These are phyloP conservation scores for Nicotiana obtusifolia DNA, from an alignment of 257 asterid genomes.

Conservation along the genomic window DNA sequence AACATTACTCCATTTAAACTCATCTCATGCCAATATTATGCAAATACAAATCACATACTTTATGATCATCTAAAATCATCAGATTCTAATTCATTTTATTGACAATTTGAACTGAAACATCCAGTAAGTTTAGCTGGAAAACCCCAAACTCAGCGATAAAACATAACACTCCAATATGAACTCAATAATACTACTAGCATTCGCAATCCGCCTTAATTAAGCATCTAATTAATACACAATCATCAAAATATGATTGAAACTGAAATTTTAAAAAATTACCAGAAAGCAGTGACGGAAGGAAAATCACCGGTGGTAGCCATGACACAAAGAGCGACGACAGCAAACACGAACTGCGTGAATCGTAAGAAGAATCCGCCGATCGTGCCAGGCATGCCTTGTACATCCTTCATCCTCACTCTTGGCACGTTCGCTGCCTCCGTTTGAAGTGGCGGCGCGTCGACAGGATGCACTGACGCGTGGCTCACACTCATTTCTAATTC, in stretches of 20 bases:
- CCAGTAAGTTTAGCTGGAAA: not conserved
- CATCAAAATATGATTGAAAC: not conserved
- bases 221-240: not conserved
- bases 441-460: conserved; percentile 88
- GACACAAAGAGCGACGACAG: conserved; percentile 66
- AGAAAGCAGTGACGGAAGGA: conserved; percentile 97
- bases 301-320: conserved; percentile 93
- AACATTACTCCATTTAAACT: too few species aligned
- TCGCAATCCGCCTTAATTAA: not conserved
- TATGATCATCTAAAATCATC: not conserved
- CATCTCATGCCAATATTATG: too few species aligned
- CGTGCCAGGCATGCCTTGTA: conserved; percentile 98
- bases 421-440: conserved; percentile 78
- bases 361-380: conserved; percentile 81
- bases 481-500: conserved; percentile 51
- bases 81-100: not conserved
- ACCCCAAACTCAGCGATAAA: not conserved
- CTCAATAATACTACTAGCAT: not conserved
- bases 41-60: not conserved
- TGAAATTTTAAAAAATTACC: conserved; percentile 36
- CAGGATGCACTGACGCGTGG: conserved; percentile 93
- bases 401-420: conserved; percentile 86
- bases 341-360: conserved; percentile 60
- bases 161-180: not conserved
- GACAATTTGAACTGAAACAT: not conserved